Evolutionary conservation across 2,329 filamentous ascomycete genomes (phyloP), one percentile per base, ranked within the genome.

Genomic region (Diaporthe caulivora): DNA sequence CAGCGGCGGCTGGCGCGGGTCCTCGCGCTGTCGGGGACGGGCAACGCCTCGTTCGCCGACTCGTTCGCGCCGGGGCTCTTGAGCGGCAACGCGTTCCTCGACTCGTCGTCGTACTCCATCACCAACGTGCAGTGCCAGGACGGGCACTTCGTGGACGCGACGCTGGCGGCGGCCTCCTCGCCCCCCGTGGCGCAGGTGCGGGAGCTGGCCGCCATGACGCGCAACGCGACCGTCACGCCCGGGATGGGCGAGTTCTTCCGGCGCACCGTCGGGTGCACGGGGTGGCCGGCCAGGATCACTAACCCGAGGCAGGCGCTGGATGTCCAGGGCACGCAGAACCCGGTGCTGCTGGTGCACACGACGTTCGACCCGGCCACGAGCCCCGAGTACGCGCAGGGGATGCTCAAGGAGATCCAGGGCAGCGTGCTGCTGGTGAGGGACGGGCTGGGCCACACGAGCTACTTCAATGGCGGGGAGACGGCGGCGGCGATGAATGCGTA

Each of bases 391-490:
- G 84, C 82, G 57, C 75, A 79, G 24, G 80, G 81, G 1, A 75
- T 84, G 62, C 78, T 77, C 60, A 80, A 79, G 74, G 78, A 83
- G 74, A 77, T 80, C 17, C 76, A 78, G 54, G 82, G 82, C 40
- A 77, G 79, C 13, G 79, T 83, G 13, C 74, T 86, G 55, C 55
- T 87, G n/a, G 81, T 81, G 15, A 78, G 85, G 21, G 79, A 83
- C 47, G 84, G 84, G 3, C 77, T 79, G 57, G 84, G 84, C 0
- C 84, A 86, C 71, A 84, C 82, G 65, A 84, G 81, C 70, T 82
- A 81, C 54, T 67, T 77, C 9, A 68, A 78, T 13, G 75, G 76
- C 37, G 83, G 83, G 1, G 78, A 81, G 65, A 81, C 83, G 6
- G 76, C 80, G 17, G 69, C 74, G 18, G 76, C 78, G 2, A 80